Evolutionary conservation across 2,329 filamentous ascomycete genomes (phyloP).

Genomic region (Penicillium sp.): DNA sequence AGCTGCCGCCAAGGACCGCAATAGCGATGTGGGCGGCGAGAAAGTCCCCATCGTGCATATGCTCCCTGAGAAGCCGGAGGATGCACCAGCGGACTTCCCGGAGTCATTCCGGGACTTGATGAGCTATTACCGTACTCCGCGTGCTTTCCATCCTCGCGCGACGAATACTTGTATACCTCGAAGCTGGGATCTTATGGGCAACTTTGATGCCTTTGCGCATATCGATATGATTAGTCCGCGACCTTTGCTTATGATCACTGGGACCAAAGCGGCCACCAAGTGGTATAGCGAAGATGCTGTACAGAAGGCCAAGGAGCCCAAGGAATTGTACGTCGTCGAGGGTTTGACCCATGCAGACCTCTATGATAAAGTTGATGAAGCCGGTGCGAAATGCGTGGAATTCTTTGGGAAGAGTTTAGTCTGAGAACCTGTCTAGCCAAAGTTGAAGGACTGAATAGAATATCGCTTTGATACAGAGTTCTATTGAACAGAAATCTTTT

Average conservation of each 20-base stretch:
- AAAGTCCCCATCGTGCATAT: constrained; percentile 20
- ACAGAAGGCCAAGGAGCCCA: constrained; percentile 29
- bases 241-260: constrained; percentile 29
- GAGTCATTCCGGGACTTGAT: constrained; percentile 13
- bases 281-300: constrained; percentile 17
- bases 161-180: constrained; percentile 18
- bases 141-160: constrained; percentile 24
- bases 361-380: constrained; percentile 33
- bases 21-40: constrained; percentile 9
- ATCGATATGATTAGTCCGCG: constrained; percentile 27
- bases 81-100: constrained; percentile 6
- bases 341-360: constrained; percentile 36
- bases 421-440: background rate
- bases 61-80: constrained; percentile 14
- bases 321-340: constrained; percentile 33
- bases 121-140: constrained; percentile 25
- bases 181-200: constrained; percentile 28
- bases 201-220: constrained; percentile 27
- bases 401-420: constrained; percentile 17
- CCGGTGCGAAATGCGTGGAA: constrained; percentile 16
- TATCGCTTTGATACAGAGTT: background rate
- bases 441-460: background rate
- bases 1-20: constrained; percentile 9
- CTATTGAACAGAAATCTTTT: too few species aligned
- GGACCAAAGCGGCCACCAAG: constrained; percentile 15